A percentile compares a stretch with the other conserved stretches of the same genome.
These are phyloP conservation scores for Termitomyces sp. DNA, from an alignment of 768 basidiomycete species.

Conservation along the genomic window DNA sequence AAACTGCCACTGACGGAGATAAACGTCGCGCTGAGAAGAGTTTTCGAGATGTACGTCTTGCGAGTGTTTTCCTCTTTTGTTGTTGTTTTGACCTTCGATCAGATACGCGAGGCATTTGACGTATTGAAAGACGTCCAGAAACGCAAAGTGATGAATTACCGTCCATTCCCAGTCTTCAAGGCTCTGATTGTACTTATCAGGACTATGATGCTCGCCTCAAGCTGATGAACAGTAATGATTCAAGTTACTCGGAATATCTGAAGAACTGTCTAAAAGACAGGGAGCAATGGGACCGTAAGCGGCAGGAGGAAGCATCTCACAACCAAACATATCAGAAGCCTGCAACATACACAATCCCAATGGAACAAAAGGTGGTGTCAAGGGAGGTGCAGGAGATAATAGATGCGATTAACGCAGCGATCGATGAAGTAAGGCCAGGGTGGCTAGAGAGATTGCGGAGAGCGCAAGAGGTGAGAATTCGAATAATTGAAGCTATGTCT, in stretches of 20 bases:
- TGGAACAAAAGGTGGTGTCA: constrained; percentile 32
- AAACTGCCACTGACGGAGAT: constrained; percentile 42
- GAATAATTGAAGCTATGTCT: neutral
- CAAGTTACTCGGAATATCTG: constrained; percentile 32
- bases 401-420: constrained; percentile 45
- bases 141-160: constrained; percentile 41
- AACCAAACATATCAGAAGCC: constrained; percentile 12
- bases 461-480: constrained; percentile 40
- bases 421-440: constrained; percentile 54
- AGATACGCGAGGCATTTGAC: constrained; percentile 64
- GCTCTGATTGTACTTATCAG: constrained; percentile 20
- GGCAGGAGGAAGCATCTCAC: constrained; percentile 34
- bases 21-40: constrained; percentile 49
- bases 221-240: constrained; percentile 19
- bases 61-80: neutral
- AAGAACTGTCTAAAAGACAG: constrained; percentile 41
- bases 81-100: constrained; percentile 10
- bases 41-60: constrained; percentile 51
- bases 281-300: constrained; percentile 48
- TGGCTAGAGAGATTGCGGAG: constrained; percentile 53
- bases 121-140: constrained; percentile 49
- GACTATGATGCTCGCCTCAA: constrained; percentile 43
- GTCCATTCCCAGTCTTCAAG: neutral
- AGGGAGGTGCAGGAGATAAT: constrained; percentile 50
- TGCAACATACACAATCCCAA: constrained; percentile 27